Conservation (phyloP, 2,329 filamentous ascomycete genomes). For the Sarocladiaceae sp. region DNA sequence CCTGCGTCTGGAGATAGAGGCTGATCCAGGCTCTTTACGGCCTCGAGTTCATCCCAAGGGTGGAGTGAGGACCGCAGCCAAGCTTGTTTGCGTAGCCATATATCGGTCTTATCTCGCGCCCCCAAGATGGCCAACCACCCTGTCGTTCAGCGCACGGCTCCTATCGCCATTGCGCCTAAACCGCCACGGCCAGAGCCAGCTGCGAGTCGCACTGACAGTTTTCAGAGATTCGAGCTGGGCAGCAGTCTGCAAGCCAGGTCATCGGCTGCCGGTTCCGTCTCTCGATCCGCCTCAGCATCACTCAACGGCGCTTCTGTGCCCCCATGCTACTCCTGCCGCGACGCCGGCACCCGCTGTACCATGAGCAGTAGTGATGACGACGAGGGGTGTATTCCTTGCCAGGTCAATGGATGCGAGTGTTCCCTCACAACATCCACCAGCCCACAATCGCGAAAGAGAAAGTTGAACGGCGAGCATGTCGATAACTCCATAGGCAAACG, state of each 20-base stretch:
- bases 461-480: conserved; percentile 58
- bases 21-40: conserved; percentile 1
- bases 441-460: conserved; percentile 73
- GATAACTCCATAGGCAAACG: conserved; percentile 54
- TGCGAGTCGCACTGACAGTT: conserved; percentile 36
- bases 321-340: conserved; percentile 68
- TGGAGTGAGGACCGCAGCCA: conserved; percentile 1
- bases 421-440: conserved; percentile 56
- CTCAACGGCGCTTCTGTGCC: conserved; percentile 36
- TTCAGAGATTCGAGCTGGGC: conserved; percentile 41
- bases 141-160: conserved; percentile 53
- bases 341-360: conserved; percentile 69
- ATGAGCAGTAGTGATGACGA: conserved; percentile 58
- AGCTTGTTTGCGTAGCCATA: conserved; percentile 1
- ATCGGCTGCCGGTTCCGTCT: conserved; percentile 39
- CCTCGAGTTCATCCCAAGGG: not conserved
- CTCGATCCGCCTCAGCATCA: conserved; percentile 33
- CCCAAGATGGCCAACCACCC: conserved; percentile 45
- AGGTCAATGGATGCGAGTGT: conserved; percentile 71
- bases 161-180: conserved; percentile 61
- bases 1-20: not conserved
- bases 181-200: conserved; percentile 37
- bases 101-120: conserved; percentile 17
- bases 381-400: conserved; percentile 69
- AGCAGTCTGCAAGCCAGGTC: conserved; percentile 46